phyloP scores from a whole-genome alignment of 2,329 filamentous ascomycete species.

The Fonsecaea multimorphosa region DNA sequence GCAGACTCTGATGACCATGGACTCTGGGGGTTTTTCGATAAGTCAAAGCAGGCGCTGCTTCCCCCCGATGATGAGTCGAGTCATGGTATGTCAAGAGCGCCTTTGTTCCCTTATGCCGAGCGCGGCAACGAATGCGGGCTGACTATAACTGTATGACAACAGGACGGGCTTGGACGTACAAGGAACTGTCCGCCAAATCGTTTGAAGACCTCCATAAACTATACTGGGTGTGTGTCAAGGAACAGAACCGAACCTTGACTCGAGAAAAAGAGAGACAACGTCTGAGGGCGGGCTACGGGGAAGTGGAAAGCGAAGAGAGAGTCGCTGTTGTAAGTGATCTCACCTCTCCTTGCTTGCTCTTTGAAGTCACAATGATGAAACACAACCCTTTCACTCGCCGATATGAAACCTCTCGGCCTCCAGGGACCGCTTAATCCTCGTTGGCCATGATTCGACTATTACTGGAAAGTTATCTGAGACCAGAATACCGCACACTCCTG shows the following conservation, averaged over 20 bases:
- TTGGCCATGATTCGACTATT: constrained; percentile 38
- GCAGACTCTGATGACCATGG: constrained; percentile 76
- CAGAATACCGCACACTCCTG: not conserved
- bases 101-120: not conserved
- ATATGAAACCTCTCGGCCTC: constrained; percentile 39
- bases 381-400: constrained; percentile 43
- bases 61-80: constrained; percentile 72
- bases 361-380: constrained; percentile 38
- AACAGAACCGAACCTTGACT: constrained; percentile 88
- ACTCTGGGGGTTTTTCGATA: constrained; percentile 89
- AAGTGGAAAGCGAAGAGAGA: constrained; percentile 68
- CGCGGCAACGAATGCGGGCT: not conserved
- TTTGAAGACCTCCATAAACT: constrained; percentile 92
- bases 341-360: not conserved
- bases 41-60: constrained; percentile 69
- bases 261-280: constrained; percentile 71
- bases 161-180: constrained; percentile 80
- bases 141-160: constrained; percentile 11
- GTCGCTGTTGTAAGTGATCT: constrained; percentile 68
- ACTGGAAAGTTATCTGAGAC: constrained; percentile 36
- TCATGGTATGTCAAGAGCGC: constrained; percentile 62
- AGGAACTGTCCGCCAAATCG: constrained; percentile 85
- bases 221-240: constrained; percentile 94
- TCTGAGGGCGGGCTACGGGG: constrained; percentile 74
- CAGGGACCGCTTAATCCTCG: constrained; percentile 41